phyloP scores from a whole-genome alignment of 345 rosid genomes.

The Rubroshorea leprosula region DNA sequence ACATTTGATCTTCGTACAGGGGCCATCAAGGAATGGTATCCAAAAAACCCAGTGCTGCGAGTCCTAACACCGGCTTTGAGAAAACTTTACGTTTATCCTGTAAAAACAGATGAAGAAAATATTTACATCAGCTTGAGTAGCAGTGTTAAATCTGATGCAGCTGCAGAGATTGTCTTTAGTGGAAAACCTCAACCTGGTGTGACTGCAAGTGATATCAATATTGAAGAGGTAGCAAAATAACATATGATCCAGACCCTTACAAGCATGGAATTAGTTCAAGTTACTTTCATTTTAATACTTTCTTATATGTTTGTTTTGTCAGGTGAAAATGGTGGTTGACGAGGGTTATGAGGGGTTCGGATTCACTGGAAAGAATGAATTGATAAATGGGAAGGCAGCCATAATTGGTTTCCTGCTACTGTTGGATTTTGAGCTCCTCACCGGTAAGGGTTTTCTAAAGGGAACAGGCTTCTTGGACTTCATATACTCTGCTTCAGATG shows the following conservation, averaged over 20 bases:
- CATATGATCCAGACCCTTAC: neutral
- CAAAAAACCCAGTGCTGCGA: conserved; percentile 83
- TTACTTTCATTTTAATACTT: neutral
- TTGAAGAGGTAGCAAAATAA: conserved; percentile 60
- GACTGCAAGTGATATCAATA: conserved; percentile 77
- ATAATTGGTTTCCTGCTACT: conserved; percentile 77
- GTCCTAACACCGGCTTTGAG: conserved; percentile 78
- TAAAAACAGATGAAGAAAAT: conserved; percentile 69
- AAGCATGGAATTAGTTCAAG: neutral
- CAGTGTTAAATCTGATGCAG: conserved; percentile 42
- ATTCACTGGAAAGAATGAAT: conserved; percentile 64
- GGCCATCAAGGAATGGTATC: conserved; percentile 83
- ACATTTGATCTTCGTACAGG: conserved; percentile 75
- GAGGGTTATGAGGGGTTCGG: conserved; percentile 72
- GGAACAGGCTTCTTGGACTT: conserved; percentile 94
- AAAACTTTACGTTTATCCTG: conserved; percentile 58
- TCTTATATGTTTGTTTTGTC: conserved; percentile 13
- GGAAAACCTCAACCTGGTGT: conserved; percentile 91
- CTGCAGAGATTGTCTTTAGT: conserved; percentile 85
- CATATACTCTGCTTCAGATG: conserved; percentile 55
- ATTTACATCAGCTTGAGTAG: conserved; percentile 62
- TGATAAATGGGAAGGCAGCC: conserved; percentile 92
- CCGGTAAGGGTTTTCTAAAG: conserved; percentile 88
- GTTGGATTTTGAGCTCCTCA: conserved; percentile 87
- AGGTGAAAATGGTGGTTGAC: conserved; percentile 94